phyloP scores from a whole-genome alignment of 441 rosid species.

The Corymbia calophylla region DNA sequence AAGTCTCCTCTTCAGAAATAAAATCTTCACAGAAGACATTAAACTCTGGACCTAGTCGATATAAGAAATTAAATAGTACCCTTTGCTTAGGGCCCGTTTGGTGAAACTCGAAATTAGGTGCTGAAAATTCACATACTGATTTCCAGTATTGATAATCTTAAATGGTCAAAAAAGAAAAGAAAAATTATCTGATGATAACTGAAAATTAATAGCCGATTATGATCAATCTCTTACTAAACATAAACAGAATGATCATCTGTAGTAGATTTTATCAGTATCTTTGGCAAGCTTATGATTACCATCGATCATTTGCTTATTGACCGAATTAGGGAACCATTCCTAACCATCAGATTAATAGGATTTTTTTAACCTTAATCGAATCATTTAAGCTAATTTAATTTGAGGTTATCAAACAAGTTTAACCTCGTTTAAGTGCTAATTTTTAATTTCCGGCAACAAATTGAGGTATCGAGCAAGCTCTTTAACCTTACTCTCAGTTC shows the following conservation, averaged over 20 bases:
- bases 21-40: not conserved
- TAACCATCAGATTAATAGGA: rapidly evolving
- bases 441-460: not conserved
- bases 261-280: not conserved
- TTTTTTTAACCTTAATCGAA: not conserved
- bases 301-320: not conserved
- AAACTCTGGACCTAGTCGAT: not conserved
- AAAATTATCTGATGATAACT: not conserved
- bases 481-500: not conserved
- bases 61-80: not conserved
- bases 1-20: not conserved
- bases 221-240: not conserved
- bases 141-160: not conserved
- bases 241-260: too few species aligned
- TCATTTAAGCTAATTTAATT: not conserved
- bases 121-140: not conserved
- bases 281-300: not conserved
- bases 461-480: not conserved
- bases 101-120: too few species aligned
- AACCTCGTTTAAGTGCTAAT: rapidly evolving
- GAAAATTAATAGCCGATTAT: not conserved
- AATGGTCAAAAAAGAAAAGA: not conserved
- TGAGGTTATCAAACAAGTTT: not conserved
- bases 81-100: too few species aligned
- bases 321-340: not conserved